Base-by-base conservation (phyloP, 2,329 filamentous ascomycete genomes). In the Paraphoma sp. region DNA sequence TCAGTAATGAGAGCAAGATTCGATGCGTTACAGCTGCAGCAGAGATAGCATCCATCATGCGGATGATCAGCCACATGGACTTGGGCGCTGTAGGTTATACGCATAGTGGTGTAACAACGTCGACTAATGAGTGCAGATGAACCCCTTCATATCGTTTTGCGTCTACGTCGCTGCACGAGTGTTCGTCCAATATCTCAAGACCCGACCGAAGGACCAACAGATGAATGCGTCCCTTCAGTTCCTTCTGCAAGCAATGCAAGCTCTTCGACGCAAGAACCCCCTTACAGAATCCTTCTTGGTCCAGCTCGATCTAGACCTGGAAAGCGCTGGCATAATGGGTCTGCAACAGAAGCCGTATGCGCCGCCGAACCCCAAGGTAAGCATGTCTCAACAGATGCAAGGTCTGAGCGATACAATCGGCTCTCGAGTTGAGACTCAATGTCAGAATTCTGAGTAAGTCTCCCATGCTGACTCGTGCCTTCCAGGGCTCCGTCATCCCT, bases 171-270 rank as follows among this genome's bases (percentile, higher is more conserved):
- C 94, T 10, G 92, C 94, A 18, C 87, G 95, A 49, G 94, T 98
- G 0, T 98, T 98, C 71, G 89, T 98, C 7, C 94, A 98, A 74
- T 97, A 96, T 70, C 83, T 98, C n/a, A 97, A 96, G 77, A 95
- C 91, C 54, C 85, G 90, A n/a, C 92, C 93, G 0, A 89, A 94
- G 30, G 94, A 98, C 75, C 87, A 83, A 70, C 91, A 87, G 75
- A 90, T 87, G 63, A 87, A 83, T 16, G 89, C 94, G 53, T 93
- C 93, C 0, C 80, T 98, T n/a, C 89, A 93, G 53, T 98, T 99
- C 73, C 83, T 98, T 14, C 84, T 98, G 2, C 88, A 89, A 17
- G 93, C 94, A 5, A 96, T 99, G 88, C 90, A 93, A 63, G 92
- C 91, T 4, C 79, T 98, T 63, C 96, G 96, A 77, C 86, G 86